Evolutionary conservation across 495 filamentous ascomycete genomes (phyloP), one percentile per base, ranked within the genome.

Genomic region (Pseudevernia furfuracea): DNA sequence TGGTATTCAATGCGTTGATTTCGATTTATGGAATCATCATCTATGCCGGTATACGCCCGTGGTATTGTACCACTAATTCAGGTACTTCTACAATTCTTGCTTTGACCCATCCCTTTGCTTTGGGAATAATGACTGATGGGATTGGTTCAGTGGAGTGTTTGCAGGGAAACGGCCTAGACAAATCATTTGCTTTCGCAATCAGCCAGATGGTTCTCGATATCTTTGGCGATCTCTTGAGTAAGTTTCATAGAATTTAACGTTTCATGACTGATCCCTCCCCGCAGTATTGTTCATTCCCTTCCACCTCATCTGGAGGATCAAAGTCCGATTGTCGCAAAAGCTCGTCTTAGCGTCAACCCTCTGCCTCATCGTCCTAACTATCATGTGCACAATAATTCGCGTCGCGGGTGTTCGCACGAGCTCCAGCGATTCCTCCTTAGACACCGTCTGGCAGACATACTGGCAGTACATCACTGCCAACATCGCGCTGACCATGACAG

Each of bases 271-370:
- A 30, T 43, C 38, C 21, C 25, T 41, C 14, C 55, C 64, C 49
- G 37, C n/a, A 71, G 68, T 70, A 41, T 19, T 71, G 4, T 60
- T 55, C 28, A 71, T 71, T 36, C 65, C 70, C 2, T 41, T 65
- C 57, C 49, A 58, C 21, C 70, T 71, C 4, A 68, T 70, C 37
- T 70, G 62, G 65, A 53, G 56, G 34, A 41, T 71, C 46, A 39
- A 64, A 36, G 28, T 71, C 52, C 39, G 41, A 58, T 48, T 25
- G 43, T 52, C 62, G 53, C 68, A 70, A 53, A 71, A 71, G 55
- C 10, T 68, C 36, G 67, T 66, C 25, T 67, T 71, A 28, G 62
- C 60, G 14, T 58, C 49, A 9, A 62, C 62, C 23, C 68, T 71
- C 23, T 71, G 70, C 52, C 65, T 71, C 3, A 68, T 59, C 25